Base-by-base conservation (phyloP, 164 flowering plant species). In the Tinospora cordifolia region DNA sequence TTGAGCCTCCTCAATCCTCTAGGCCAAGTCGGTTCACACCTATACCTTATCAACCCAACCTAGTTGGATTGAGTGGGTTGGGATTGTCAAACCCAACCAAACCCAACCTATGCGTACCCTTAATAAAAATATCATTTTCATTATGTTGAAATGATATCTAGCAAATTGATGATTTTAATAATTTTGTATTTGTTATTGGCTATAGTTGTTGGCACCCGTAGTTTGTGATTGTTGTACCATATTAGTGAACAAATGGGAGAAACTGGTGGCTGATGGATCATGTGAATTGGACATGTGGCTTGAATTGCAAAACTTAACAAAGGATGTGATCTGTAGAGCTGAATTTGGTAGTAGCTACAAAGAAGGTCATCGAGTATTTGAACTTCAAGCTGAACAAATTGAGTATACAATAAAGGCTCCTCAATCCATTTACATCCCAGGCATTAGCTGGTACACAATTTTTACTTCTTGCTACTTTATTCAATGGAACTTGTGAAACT, bases 291-390 rank as follows among this genome's bases (percentile, higher is more conserved):
- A 84, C 68, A 77, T 84, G 25, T 73, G 46, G 74, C 76, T 78
- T 30, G 73, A 73, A 54, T 69, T 84, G 30, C 75, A 75, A 10
- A 74, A 63, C 11, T 41, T 79, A 59, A 76, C 80, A 1, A 70
- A 68, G 14, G 82, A 83, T 51, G 79, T 75, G 9, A 83, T 80
- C 62, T 80, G 83, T 8, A 54, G 81, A 15, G 69, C 84, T 8
- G 82, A 83, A 26, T 80, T 81, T 66, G 83, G 83, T 8, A 80
- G 84, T 47, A 74, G 67, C 73, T 83, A 78, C 63, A 79, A 80
- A 68, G 76, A 83, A 71, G 84, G 86, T 40, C 79, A 68, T 70
- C 75, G 47, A 14, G 66, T 81, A 36, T 85, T 83, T 67, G 74
- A 80, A 64, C 78, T 78, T 30, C 83, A 77, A 40, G 65, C 59